Conservation (phyloP, 2,329 filamentous ascomycete genomes). For the Colletotrichum orchidophilum region DNA sequence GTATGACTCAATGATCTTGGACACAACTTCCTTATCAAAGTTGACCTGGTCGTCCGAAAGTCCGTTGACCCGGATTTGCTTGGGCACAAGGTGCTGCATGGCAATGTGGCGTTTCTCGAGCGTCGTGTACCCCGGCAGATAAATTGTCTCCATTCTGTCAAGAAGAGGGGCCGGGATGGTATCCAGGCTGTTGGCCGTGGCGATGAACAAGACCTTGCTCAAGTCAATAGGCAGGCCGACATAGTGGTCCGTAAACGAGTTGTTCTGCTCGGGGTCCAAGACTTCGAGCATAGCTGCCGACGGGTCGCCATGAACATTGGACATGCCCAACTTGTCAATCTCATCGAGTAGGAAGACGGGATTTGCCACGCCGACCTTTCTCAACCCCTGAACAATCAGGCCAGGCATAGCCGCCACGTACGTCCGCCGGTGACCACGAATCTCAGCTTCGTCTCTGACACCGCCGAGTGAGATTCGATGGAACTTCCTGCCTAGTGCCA, state of each 20-base stretch:
- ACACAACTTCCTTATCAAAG: conserved; percentile 84
- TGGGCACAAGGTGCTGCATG: conserved; percentile 90
- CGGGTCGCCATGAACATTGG: conserved; percentile 94
- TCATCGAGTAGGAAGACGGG: conserved; percentile 96
- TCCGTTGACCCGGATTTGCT: conserved; percentile 92
- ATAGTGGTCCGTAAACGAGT: conserved; percentile 95
- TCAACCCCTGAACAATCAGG: conserved; percentile 89
- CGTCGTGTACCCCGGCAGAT: conserved; percentile 93
- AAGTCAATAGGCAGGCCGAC: conserved; percentile 95
- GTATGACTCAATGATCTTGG: conserved; percentile 96
- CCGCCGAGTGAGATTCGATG: conserved; percentile 96
- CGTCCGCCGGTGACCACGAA: conserved; percentile 91
- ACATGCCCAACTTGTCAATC: conserved; percentile 94
- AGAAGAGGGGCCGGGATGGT: conserved; percentile 94
- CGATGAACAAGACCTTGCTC: conserved; percentile 96
- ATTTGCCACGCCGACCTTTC: conserved; percentile 95
- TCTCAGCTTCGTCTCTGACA: conserved; percentile 95
- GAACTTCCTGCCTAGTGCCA: conserved; percentile 92
- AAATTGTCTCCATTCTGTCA: conserved; percentile 97
- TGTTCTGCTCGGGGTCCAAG: conserved; percentile 95
- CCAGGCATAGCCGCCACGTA: conserved; percentile 99
- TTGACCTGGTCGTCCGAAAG: conserved; percentile 78
- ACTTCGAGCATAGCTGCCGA: conserved; percentile 98
- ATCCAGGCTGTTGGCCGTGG: conserved; percentile 93
- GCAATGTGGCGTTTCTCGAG: conserved; percentile 97